Base-by-base conservation (phyloP, 2,329 filamentous ascomycete species). In the Pleurostoma richardsiae region DNA sequence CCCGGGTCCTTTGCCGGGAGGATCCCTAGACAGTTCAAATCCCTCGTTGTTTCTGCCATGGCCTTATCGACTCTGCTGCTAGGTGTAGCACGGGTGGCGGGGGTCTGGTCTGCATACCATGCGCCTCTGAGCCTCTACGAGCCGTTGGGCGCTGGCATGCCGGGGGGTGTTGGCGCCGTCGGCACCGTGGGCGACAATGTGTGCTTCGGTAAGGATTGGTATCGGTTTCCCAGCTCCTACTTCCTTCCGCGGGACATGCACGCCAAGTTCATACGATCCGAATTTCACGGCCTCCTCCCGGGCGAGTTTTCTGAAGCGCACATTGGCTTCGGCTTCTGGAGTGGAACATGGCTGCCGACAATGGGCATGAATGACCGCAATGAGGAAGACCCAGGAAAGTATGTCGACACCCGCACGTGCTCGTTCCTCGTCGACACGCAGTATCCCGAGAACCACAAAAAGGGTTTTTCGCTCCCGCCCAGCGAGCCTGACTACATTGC, bases 201-300 rank as follows among this genome's bases (percentile, higher is more conserved):
- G 3, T 99, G 94, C 64, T 80, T 96, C 38, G 90, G 89, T 29
- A 99, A 97, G 63, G 94, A 99, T 63, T 99, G 94, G 94, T 96
- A 99, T 65, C 88, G 94, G 33, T 97, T 96, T 62, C 92, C 94
- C 2, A 92, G 88, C 1, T 95, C 91, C 0, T 97, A 90, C 70
- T 90, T 94, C 62, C 74, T 99, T 3, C 92, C 94, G 0, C 73
- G 83, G n/a, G 79, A 82, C 43, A 88, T 94, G 72, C 85, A 81
- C 53, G 86, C 88, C 56, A 96, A 94, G 56, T 99, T 96, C 59
- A 73, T 99, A 56, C 88, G 86, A 54, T 95, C 89, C 56, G 90
- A 94, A 54, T 99, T 99, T 65, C 79, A 79, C 6, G 94, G 94
- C 2, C 73, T 99, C 19, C 72, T 99, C 4, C 94, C 94, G 0